phyloP scores from a whole-genome alignment of 306 rosid species.

The Senna tora region DNA sequence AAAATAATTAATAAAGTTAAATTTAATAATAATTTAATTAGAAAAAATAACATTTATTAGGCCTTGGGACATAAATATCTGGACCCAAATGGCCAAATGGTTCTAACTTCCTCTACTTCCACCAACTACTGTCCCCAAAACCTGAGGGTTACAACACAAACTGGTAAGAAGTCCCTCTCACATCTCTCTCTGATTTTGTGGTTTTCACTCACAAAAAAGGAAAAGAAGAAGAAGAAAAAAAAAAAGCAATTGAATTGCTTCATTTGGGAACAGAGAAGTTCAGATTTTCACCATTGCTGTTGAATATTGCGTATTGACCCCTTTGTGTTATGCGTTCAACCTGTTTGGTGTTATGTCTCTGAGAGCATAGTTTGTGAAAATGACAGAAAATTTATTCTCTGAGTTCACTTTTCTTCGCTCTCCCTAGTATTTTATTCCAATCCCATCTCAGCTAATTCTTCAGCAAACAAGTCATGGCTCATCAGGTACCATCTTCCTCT shows the following conservation, averaged over 20 bases:
- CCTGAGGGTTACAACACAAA: background rate
- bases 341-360: slow-evolving; percentile 30
- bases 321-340: background rate
- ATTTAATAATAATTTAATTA: no score
- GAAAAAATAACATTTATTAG: background rate
- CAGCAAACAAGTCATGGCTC: slow-evolving; percentile 54
- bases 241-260: slow-evolving; percentile 5
- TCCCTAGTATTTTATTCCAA: slow-evolving; percentile 19
- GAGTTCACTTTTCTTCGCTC: slow-evolving; percentile 37
- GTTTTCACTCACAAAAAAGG: background rate
- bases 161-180: slow-evolving; percentile 40
- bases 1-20: no score
- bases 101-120: slow-evolving; percentile 37
- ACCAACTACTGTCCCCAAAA: slow-evolving; percentile 28
- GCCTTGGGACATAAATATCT: background rate
- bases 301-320: slow-evolving; percentile 25
- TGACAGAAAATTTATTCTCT: slow-evolving; percentile 36
- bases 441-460: slow-evolving; percentile 12
- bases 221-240: no score
- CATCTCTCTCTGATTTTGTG: slow-evolving; percentile 20
- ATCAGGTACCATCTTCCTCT: slow-evolving; percentile 46
- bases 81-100: slow-evolving; percentile 35
- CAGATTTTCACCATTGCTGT: slow-evolving; percentile 33
- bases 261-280: slow-evolving; percentile 6
- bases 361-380: slow-evolving; percentile 39